Evolutionary conservation across 2,329 filamentous ascomycete genomes (phyloP).

Genomic region (Aspergillus floridensis): DNA sequence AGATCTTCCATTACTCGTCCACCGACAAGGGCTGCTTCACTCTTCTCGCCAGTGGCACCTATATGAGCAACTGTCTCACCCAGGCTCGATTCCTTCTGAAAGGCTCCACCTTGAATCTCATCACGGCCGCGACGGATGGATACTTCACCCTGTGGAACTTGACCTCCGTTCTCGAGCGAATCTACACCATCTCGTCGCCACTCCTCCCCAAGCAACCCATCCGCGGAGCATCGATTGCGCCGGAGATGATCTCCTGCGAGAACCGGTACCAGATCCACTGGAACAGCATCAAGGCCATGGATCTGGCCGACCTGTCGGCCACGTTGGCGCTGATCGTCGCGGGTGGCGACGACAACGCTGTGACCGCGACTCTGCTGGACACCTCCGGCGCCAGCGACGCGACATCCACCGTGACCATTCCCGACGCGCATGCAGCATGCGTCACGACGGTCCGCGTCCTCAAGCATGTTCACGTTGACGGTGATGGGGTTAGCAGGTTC

Average conservation of each 20-base stretch:
- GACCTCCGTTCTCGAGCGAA: slow-evolving; percentile 26
- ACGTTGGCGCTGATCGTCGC: slow-evolving; percentile 60
- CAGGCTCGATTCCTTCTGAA: slow-evolving; percentile 50
- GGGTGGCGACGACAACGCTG: slow-evolving; percentile 83
- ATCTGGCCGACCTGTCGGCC: slow-evolving; percentile 31
- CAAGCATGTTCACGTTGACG: slow-evolving; percentile 3
- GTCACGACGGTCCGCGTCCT: slow-evolving; percentile 41
- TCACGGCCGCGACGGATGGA: slow-evolving; percentile 80
- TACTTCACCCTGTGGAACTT: slow-evolving; percentile 63
- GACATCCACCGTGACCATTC: slow-evolving; percentile 36
- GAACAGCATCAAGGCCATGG: slow-evolving; percentile 68
- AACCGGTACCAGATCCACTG: slow-evolving; percentile 64
- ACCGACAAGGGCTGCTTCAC: slow-evolving; percentile 25
- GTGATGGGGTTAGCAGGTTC: slow-evolving; percentile 15
- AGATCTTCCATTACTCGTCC: slow-evolving; percentile 48
- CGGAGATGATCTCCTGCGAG: slow-evolving; percentile 33
- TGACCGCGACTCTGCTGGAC: slow-evolving; percentile 57
- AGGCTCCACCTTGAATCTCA: slow-evolving; percentile 44
- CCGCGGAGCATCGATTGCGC: slow-evolving; percentile 21
- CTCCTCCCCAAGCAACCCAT: slow-evolving; percentile 21
- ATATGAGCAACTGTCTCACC: slow-evolving; percentile 74
- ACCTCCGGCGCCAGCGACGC: slow-evolving; percentile 15
- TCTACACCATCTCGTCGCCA: slow-evolving; percentile 25
- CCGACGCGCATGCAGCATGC: slow-evolving; percentile 46
- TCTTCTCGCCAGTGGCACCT: slow-evolving; percentile 55